Evolutionary conservation across 2,329 filamentous ascomycete genomes (phyloP), one percentile per base, ranked within the genome.

Genomic region (Microcyclosporella mali): DNA sequence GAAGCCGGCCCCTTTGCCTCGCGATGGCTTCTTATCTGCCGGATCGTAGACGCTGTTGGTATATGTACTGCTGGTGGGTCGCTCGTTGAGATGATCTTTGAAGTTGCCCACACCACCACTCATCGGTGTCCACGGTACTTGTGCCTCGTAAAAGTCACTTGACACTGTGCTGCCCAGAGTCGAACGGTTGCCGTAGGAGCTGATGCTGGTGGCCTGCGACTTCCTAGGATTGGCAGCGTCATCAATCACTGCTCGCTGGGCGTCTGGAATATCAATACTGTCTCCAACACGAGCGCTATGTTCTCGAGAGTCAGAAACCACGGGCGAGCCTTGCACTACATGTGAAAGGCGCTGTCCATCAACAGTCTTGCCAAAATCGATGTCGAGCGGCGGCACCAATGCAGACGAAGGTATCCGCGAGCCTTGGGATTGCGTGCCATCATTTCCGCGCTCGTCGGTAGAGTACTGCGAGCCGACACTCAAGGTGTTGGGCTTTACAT

Each of bases 251-350:
- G 54, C 60, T 27, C 45, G 46, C 35, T 62, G 59, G 15, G 56
- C 61, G 47, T 55, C 40, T 6, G 45, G 41, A 15, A 47, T 43
- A 29, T 49, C 41, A 10, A 51, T 14, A 18, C 43, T 41, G 10
- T 47, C 47, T 31, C 60, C 61, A n/a, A 53, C 47, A 19, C 48
- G 50, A 1, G 56, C 55, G 14, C 72, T 51, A 35, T 68, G 65
- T 42, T 69, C 66, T 21, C 55, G 65, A 36, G 78, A 79, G 46
- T 81, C 73, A 8, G 79, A 75, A 35, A 88, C 75, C 1, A 82
- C 81, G 1, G 85, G 84, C 56, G 82, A 87, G 37, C 78, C 80
- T 3, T 81, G 79, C 37, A 76, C 75, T 21, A 89, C 85, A 15
- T 77, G 73, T 56, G 75, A 83, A 54, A 88, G 69, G 19, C 76